Evolutionary conservation across 768 basidiomycete genomes (phyloP).

Genomic region (Kwoniella sp.): DNA sequence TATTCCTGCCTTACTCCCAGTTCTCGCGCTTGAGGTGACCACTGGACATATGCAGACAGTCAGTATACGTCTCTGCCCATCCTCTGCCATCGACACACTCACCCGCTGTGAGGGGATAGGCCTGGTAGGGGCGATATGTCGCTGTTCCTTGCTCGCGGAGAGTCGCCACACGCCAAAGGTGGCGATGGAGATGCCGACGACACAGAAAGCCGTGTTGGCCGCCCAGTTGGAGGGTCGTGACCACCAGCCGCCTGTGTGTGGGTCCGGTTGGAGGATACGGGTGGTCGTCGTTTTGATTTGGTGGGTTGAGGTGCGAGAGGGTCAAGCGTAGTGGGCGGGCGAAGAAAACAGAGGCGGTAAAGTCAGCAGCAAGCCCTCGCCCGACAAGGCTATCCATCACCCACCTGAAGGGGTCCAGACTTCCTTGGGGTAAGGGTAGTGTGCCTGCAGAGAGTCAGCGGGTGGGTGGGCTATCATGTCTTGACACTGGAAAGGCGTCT

Average conservation of each 20-base stretch:
- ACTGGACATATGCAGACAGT: conserved; percentile 17
- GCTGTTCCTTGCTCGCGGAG: conserved; percentile 75
- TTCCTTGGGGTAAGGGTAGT: conserved; percentile 89
- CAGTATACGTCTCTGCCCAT: neutral
- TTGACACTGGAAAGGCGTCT: neutral
- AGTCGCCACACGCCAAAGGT: conserved; percentile 67
- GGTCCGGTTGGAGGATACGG: neutral
- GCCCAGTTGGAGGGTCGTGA: conserved; percentile 84
- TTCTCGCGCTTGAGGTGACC: conserved; percentile 46
- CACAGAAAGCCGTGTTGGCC: conserved; percentile 70
- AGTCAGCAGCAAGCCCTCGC: neutral
- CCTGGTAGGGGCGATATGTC: conserved; percentile 58
- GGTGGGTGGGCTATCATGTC: neutral
- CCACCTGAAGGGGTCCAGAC: conserved; percentile 90
- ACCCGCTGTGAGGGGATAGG: conserved; percentile 78
- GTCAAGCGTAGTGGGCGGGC: too few relatives aligned
- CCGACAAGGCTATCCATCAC: conserved; percentile 14
- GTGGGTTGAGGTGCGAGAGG: neutral
- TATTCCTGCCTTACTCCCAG: conserved; percentile 46
- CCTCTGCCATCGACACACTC: conserved; percentile 35
- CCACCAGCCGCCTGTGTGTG: conserved; percentile 87
- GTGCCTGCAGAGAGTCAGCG: conserved; percentile 42
- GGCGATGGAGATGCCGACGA: conserved; percentile 63
- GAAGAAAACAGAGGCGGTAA: neutral
- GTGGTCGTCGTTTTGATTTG: neutral